Percentiles rank a stretch among this genome's conserved stretches.
Conservation (phyloP, 2,329 filamentous ascomycete genomes). For the Waltergamsia citrina region DNA sequence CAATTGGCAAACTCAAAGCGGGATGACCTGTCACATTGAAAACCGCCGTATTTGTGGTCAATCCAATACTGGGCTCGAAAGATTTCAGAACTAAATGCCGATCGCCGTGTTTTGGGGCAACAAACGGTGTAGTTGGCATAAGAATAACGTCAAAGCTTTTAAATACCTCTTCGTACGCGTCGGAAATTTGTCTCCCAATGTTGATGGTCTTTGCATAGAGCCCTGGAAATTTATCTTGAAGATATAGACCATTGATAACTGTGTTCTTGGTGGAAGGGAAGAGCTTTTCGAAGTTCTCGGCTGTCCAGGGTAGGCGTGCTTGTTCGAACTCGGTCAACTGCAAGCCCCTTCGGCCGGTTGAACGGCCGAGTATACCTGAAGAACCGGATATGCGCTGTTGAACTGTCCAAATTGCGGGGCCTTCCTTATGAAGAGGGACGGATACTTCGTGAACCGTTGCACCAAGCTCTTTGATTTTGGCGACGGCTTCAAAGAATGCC, state of each 20-base stretch:
- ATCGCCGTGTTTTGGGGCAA: constrained; percentile 31
- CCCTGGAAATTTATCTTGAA: constrained; percentile 30
- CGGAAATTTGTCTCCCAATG: constrained; percentile 32
- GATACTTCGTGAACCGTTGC: constrained; percentile 40
- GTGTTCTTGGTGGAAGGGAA: constrained; percentile 46
- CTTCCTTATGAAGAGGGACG: constrained; percentile 36
- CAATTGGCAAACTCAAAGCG: constrained; percentile 40
- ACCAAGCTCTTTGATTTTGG: constrained; percentile 31
- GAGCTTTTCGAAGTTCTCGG: constrained; percentile 38
- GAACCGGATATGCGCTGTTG: constrained; percentile 33
- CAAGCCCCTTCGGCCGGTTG: constrained; percentile 35
- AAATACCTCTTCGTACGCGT: constrained; percentile 32
- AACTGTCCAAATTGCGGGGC: constrained; percentile 40
- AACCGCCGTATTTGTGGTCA: constrained; percentile 44
- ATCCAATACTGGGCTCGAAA: constrained; percentile 40
- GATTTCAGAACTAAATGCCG: constrained; percentile 29
- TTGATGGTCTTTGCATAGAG: constrained; percentile 40
- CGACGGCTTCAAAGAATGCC: constrained; percentile 29
- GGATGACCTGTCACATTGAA: constrained; percentile 51
- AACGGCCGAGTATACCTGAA: constrained; percentile 29
- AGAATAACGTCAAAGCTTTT: constrained; percentile 31
- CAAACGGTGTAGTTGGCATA: constrained; percentile 38
- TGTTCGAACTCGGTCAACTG: constrained; percentile 39
- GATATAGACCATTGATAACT: constrained; percentile 40
- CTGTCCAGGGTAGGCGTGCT: constrained; percentile 33